Base-by-base conservation (phyloP, 257 asterid genomes). In the Primulina huaijiensis region DNA sequence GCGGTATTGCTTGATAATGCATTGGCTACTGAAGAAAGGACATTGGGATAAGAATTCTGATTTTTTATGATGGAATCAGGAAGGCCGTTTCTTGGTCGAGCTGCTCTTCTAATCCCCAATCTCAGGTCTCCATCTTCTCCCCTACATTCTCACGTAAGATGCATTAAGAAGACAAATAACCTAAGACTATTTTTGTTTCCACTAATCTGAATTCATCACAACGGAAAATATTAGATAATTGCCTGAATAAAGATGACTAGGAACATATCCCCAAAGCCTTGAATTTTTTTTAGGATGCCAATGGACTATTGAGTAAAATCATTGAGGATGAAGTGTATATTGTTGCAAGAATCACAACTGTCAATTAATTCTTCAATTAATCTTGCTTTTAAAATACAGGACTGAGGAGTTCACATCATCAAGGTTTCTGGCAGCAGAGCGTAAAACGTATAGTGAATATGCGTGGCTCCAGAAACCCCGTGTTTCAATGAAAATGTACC, bases 41-140 rank as follows among this genome's bases (percentile, higher is more conserved):
- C 88, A 74, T 75, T 82, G 69, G 90, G 84, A 78, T 82, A 87
- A 72, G 92, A 82, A 75, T 61, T 83, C 84, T 93, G 99, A 73
- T 73, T 86, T 75, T 86, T 89, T 29, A 91, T 85, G 60, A 94
- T 60, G 2, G 92, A 89, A 72, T 94, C 99, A 70, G 98, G 96
- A 33, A 94, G 81, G 40, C 96, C 92, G 68, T 86, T 87, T 83
- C 94, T 84, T 53, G 94, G 93, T 19, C 96, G 89, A 80, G 96
- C 92, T 60, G 99, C 96, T 86, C 97, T 80, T 81, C 98, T 85
- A 68, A 94, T 85, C 55, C 99, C 99, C 84, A 94, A 63, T 34
- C 97, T 80, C 55, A 94, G 82, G 38, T 89, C 95, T 64, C 97
- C 98, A 60, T 69, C 86, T 75, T 88, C 99, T 71, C 90, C 99